Conservation (phyloP, 2,329 filamentous ascomycete species). For the Aspergillus hortae region DNA sequence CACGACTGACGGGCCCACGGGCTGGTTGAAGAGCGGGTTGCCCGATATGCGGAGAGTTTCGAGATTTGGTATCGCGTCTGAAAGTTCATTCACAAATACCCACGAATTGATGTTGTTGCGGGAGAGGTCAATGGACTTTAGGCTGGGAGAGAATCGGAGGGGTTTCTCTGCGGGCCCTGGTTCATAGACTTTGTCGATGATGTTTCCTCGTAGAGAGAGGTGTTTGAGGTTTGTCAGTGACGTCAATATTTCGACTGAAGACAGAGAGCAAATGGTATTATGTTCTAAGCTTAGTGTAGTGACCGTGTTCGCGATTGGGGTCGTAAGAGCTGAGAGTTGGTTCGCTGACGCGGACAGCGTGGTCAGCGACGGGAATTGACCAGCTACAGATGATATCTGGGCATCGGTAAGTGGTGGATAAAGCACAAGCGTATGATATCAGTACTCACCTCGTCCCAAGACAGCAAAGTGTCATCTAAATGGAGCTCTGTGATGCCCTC, state of each 20-base stretch:
- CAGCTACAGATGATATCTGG: conserved; percentile 33
- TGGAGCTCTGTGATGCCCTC: conserved; percentile 57
- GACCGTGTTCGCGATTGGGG: conserved; percentile 33
- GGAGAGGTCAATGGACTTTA: conserved; percentile 69
- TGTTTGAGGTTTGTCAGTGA: conserved; percentile 50
- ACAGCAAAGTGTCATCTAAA: conserved; percentile 64
- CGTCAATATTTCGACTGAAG: conserved; percentile 46
- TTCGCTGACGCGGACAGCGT: conserved; percentile 35
- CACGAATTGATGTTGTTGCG: conserved; percentile 68
- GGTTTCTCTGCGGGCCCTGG: conserved; percentile 25
- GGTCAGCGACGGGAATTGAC: conserved; percentile 34
- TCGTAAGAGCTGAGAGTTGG: conserved; percentile 29
- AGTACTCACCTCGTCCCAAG: conserved; percentile 62
- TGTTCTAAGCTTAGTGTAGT: conserved; percentile 49
- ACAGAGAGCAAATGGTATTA: conserved; percentile 39
- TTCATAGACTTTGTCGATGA: conserved; percentile 51
- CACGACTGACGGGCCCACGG: conserved; percentile 29
- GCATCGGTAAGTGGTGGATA: conserved; percentile 5
- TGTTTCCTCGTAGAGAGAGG: conserved; percentile 70
- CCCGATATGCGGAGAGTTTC: conserved; percentile 73
- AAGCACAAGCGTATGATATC: background rate
- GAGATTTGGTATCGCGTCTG: conserved; percentile 67
- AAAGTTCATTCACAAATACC: conserved; percentile 69
- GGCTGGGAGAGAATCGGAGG: conserved; percentile 51
- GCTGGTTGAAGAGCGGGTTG: conserved; percentile 74